Evolutionary conservation across 768 basidiomycete genomes (phyloP).

Genomic region (Peribolospora baueri): DNA sequence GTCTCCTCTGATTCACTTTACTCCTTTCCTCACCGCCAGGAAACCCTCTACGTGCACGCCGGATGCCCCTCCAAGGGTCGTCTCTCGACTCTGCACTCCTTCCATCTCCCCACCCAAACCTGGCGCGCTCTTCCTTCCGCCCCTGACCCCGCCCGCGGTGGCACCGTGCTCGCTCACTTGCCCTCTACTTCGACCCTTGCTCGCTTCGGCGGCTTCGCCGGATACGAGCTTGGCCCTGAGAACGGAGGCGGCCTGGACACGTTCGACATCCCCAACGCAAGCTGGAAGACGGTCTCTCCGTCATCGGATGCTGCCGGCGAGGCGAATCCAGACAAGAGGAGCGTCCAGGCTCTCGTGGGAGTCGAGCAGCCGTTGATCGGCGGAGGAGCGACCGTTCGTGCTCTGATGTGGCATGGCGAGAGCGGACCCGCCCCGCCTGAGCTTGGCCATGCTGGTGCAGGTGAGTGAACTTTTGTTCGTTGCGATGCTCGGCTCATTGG

Average conservation of each 20-base stretch:
- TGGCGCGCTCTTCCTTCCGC: constrained; percentile 22
- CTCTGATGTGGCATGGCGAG: too few relatives aligned
- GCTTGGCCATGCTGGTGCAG: too few relatives aligned
- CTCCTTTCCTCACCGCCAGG: constrained; percentile 8
- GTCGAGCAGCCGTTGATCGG: too few relatives aligned
- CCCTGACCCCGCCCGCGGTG: constrained; percentile 23
- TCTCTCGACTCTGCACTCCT: constrained; percentile 20
- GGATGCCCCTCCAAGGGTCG: constrained; percentile 24
- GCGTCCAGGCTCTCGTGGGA: constrained; percentile 1
- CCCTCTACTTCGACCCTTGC: constrained; percentile 15
- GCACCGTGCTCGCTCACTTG: constrained; percentile 22
- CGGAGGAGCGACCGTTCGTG: too few relatives aligned
- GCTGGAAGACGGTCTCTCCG: constrained; percentile 15
- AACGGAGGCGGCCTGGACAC: constrained; percentile 17
- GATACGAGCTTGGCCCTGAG: constrained; percentile 18
- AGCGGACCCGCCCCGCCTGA: too few relatives aligned
- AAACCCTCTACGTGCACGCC: constrained; percentile 22
- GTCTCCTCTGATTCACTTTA: neutral
- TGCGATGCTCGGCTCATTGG: too few relatives aligned
- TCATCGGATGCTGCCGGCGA: constrained; percentile 5
- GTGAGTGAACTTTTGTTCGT: too few relatives aligned
- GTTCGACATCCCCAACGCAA: constrained; percentile 15
- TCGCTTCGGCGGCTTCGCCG: constrained; percentile 20
- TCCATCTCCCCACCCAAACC: constrained; percentile 14
- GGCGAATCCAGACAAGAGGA: too few relatives aligned